A percentile compares a stretch with the other conserved stretches of the same genome.
phyloP scores from a whole-genome alignment of 1,284 basidiomycete genomes.

The Cutaneotrichosporon daszewskae region DNA sequence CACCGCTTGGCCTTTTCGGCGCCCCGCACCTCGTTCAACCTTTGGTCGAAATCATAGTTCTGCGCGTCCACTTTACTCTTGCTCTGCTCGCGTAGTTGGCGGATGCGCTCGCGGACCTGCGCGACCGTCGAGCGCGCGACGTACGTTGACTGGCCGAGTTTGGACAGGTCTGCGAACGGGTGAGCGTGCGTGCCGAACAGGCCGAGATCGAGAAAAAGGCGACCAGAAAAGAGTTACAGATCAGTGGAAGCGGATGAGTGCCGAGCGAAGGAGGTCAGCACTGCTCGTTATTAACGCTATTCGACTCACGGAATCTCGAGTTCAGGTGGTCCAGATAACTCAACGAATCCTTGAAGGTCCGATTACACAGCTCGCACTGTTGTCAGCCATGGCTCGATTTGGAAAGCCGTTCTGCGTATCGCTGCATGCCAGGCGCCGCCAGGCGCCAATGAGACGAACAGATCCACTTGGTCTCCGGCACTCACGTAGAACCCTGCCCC shows the following conservation, averaged over 20 bases:
- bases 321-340: conserved; percentile 96
- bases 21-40: conserved; percentile 74
- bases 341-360: conserved; percentile 88
- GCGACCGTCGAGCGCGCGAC: conserved; percentile 82
- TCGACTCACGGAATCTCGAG: conserved; percentile 59
- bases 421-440: no score
- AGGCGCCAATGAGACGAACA: no score
- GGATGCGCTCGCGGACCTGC: conserved; percentile 86
- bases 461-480: conserved; percentile 1
- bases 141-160: conserved; percentile 88
- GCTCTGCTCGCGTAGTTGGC: conserved; percentile 76
- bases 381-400: no score
- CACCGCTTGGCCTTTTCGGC: conserved; percentile 47
- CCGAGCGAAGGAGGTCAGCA: neutral
- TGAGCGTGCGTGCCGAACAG: neutral
- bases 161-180: conserved; percentile 60
- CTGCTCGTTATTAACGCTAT: conserved; percentile 55
- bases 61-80: conserved; percentile 72
- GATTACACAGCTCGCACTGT: conserved; percentile 74
- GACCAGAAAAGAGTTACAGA: no score
- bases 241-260: no score
- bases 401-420: no score
- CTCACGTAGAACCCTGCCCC: conserved; percentile 76
- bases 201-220: neutral
- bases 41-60: conserved; percentile 85